Percentiles rank a stretch among this genome's conserved stretches.
These are phyloP conservation scores for Penstemon davidsonii DNA, from an alignment of 257 asterid species.

Conservation along the genomic window DNA sequence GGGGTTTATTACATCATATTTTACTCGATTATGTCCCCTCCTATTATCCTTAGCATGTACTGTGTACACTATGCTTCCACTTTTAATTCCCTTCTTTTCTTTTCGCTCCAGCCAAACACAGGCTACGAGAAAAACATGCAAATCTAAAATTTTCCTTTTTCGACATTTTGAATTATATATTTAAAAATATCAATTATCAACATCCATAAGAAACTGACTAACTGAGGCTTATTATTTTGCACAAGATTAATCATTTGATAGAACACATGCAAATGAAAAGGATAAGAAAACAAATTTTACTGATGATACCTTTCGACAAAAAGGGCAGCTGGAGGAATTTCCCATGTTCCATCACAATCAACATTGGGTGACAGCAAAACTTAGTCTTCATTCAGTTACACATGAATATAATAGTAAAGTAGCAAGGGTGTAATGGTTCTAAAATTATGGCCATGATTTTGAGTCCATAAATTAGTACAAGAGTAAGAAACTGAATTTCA, in stretches of 20 bases:
- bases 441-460: no score
- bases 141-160: neutral
- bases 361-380: constrained; percentile 37
- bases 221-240: neutral
- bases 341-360: constrained; percentile 42
- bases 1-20: no score
- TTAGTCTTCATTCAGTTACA: constrained; percentile 31
- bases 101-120: no score
- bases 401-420: constrained; percentile 17
- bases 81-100: no score
- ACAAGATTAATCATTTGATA: neutral
- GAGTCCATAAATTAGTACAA: no score
- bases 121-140: no score
- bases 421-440: constrained; percentile 7
- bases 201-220: neutral
- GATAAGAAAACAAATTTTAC: no score
- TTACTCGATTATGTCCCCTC: no score
- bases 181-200: neutral
- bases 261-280: neutral
- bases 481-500: constrained; percentile 3
- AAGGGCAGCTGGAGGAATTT: constrained; percentile 81
- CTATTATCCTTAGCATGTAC: no score
- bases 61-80: no score
- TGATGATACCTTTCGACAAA: constrained; percentile 89
- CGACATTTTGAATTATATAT: neutral